These are phyloP conservation scores for Thelonectria rubi DNA, from an alignment of 2,329 filamentous ascomycete species.

Conservation along the genomic window DNA sequence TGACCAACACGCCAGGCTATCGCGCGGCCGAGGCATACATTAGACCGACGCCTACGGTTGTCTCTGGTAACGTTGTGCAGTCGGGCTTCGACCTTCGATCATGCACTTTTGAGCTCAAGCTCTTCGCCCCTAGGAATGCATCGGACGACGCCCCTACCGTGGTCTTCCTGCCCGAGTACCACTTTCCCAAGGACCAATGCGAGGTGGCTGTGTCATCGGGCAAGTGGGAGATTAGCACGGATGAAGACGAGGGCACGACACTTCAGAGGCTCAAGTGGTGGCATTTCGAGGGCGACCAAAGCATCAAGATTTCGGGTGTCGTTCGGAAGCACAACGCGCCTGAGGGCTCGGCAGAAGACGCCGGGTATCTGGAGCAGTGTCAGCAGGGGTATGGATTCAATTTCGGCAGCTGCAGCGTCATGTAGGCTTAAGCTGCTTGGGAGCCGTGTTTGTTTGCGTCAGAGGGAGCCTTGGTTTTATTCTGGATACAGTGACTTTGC, in stretches of 20 bases:
- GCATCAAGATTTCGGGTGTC: slow-evolving; percentile 77
- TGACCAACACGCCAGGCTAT: slow-evolving; percentile 75
- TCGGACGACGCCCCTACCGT: slow-evolving; percentile 75
- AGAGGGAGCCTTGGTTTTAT: not conserved
- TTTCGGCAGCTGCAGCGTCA: slow-evolving; percentile 59
- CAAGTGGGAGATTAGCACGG: slow-evolving; percentile 85
- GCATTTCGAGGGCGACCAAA: slow-evolving; percentile 88
- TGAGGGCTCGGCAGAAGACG: slow-evolving; percentile 72
- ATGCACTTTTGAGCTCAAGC: slow-evolving; percentile 77
- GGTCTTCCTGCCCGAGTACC: slow-evolving; percentile 88
- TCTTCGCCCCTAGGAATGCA: slow-evolving; percentile 69
- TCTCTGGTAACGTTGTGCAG: slow-evolving; percentile 73
- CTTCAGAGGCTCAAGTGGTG: slow-evolving; percentile 89
- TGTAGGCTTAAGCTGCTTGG: slow-evolving; percentile 52
- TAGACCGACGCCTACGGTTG: slow-evolving; percentile 80
- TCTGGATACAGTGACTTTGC: not conserved
- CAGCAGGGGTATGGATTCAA: slow-evolving; percentile 58
- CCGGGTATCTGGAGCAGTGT: slow-evolving; percentile 80
- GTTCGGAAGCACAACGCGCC: slow-evolving; percentile 69
- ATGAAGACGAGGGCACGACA: slow-evolving; percentile 73
- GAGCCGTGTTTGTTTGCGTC: not conserved
- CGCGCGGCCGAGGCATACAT: slow-evolving; percentile 94
- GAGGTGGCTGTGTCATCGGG: slow-evolving; percentile 82
- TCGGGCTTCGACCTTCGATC: slow-evolving; percentile 85
- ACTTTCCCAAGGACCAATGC: slow-evolving; percentile 82